Percentiles rank a stretch among this genome's conserved stretches.
phyloP scores from a whole-genome alignment of 1,284 basidiomycete genomes.

The Moesziomyces aphidis region DNA sequence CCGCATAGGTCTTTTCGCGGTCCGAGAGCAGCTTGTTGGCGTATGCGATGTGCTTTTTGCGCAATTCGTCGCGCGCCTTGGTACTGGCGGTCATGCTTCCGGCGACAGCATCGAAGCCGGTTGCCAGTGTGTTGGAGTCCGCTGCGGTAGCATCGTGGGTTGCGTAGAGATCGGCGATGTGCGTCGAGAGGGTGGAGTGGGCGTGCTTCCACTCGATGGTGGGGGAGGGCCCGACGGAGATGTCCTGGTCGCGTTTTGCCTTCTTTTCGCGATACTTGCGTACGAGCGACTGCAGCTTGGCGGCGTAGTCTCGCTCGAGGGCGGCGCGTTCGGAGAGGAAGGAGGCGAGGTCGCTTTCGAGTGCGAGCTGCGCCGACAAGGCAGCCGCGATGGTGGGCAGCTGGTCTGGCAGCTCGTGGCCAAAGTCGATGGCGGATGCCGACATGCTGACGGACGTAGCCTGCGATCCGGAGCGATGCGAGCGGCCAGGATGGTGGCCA shows the following conservation, averaged over 20 bases:
- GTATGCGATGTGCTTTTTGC: slow-evolving; percentile 46
- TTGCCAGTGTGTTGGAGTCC: slow-evolving; percentile 28
- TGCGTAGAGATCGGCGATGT: slow-evolving; percentile 31
- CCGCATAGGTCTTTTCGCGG: slow-evolving; percentile 48
- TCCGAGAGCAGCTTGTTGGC: slow-evolving; percentile 45
- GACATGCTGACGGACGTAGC: slow-evolving; percentile 9
- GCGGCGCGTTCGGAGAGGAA: slow-evolving; percentile 52
- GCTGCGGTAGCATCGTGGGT: slow-evolving; percentile 23
- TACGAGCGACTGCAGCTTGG: slow-evolving; percentile 38
- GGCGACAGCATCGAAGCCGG: slow-evolving; percentile 27
- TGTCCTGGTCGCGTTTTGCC: slow-evolving; percentile 40
- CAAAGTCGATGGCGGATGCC: slow-evolving; percentile 21
- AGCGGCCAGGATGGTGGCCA: no score
- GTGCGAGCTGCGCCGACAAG: slow-evolving; percentile 40
- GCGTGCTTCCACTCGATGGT: slow-evolving; percentile 47
- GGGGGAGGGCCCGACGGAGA: slow-evolving; percentile 43
- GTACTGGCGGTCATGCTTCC: slow-evolving; percentile 26
- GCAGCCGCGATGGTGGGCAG: slow-evolving; percentile 35
- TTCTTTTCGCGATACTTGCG: slow-evolving; percentile 50
- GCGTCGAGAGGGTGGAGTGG: slow-evolving; percentile 25
- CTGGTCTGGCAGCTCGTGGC: slow-evolving; percentile 41
- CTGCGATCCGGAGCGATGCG: not conserved
- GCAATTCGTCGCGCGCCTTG: slow-evolving; percentile 37
- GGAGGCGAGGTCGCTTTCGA: slow-evolving; percentile 38
- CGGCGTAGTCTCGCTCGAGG: slow-evolving; percentile 54